Conservation (phyloP, 2,329 filamentous ascomycete species). For the Penicillium paneum region DNA sequence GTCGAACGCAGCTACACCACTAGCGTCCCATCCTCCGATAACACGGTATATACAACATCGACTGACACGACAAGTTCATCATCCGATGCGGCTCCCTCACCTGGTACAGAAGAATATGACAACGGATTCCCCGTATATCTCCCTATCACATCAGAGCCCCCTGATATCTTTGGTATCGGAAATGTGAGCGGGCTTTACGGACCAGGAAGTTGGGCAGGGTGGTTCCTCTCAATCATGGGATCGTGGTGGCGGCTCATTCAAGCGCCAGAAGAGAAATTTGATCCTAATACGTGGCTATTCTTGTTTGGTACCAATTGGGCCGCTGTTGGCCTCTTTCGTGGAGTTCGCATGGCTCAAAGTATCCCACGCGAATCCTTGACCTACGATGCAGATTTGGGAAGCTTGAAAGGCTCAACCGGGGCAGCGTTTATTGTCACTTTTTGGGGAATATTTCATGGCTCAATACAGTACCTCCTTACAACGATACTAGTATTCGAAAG, state of each 20-base stretch:
- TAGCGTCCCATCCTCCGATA: background rate
- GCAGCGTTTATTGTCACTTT: background rate
- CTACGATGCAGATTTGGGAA: background rate
- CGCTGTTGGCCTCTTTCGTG: background rate
- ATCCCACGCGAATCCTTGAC: background rate
- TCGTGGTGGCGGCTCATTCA: background rate
- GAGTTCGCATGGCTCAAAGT: background rate
- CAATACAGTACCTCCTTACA: background rate
- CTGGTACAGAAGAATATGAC: background rate
- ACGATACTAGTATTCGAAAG: background rate
- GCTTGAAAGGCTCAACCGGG: background rate
- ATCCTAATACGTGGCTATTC: background rate
- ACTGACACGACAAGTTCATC: background rate
- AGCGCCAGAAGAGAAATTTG: background rate
- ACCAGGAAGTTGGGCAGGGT: background rate
- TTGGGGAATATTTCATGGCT: background rate
- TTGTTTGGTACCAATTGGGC: background rate
- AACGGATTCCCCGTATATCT: background rate
- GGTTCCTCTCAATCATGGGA: background rate
- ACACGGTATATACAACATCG: background rate
- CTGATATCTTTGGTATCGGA: background rate
- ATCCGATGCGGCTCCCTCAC: background rate
- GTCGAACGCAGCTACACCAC: background rate
- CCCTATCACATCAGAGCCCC: background rate
- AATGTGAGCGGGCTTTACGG: background rate